Conservation (phyloP, 257 asterid species). For the Scutellaria barbata region DNA sequence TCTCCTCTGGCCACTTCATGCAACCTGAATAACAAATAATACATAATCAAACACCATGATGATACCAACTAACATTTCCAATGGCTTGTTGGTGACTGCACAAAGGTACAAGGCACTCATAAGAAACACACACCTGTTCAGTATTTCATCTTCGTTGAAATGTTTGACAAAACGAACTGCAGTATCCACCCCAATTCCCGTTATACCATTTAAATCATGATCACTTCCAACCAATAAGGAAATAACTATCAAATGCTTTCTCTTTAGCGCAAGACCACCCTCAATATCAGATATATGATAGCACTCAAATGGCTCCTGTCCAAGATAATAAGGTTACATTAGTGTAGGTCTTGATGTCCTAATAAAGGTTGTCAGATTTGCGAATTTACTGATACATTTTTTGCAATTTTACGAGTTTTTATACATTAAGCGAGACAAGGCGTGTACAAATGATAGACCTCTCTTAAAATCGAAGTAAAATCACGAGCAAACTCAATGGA, state of each 20-base stretch:
- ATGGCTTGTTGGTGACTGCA: conserved; percentile 11
- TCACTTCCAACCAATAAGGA: conserved; percentile 92
- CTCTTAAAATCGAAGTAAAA: too few species aligned
- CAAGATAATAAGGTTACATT: conserved; percentile 30
- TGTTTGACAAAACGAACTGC: conserved; percentile 85
- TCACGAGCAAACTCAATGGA: too few species aligned
- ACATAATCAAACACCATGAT: conserved; percentile 18
- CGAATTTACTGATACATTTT: too few species aligned
- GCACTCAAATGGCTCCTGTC: conserved; percentile 94
- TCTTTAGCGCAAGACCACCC: conserved; percentile 75
- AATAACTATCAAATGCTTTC: conserved; percentile 86
- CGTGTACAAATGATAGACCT: too few species aligned
- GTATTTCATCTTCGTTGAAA: conserved; percentile 69
- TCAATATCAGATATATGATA: conserved; percentile 81
- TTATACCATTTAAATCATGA: conserved; percentile 78
- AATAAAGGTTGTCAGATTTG: too few species aligned
- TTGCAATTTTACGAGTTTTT: too few species aligned
- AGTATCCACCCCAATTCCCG: conserved; percentile 81
- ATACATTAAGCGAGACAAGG: too few species aligned
- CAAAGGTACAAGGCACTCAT: background rate
- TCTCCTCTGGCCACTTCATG: conserved; percentile 63
- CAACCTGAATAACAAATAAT: conserved; percentile 56
- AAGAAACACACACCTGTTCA: conserved; percentile 56
- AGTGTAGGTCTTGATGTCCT: background rate
- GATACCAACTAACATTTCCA: background rate